These are phyloP conservation scores for Pichia sp. DNA, from an alignment of 1,139 yeast genomes.

Conservation along the genomic window DNA sequence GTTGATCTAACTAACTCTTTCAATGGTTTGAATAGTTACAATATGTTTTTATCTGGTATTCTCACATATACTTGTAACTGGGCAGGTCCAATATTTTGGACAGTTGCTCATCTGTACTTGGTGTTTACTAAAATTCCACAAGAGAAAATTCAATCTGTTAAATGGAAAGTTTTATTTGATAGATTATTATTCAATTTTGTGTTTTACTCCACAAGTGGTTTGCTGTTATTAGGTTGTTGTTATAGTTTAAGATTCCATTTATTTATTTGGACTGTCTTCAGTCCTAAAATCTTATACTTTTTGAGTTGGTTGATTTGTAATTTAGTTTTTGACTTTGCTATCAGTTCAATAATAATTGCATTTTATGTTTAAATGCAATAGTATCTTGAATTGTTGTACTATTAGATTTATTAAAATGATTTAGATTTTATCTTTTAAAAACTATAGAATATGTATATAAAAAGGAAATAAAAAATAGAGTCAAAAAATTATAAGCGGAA, in stretches of 20 bases:
- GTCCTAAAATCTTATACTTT: conserved; percentile 82
- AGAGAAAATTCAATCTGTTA: conserved; percentile 15
- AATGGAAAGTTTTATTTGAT: conserved; percentile 34
- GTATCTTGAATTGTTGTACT: not conserved
- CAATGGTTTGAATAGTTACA: conserved; percentile 72
- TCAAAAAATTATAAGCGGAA: conserved; percentile 7
- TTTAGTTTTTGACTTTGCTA: conserved; percentile 36
- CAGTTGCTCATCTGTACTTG: conserved; percentile 42
- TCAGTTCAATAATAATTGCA: conserved; percentile 19
- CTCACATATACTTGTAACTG: conserved; percentile 79
- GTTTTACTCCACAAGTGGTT: conserved; percentile 57
- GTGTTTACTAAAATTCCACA: conserved; percentile 15
- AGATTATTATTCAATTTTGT: conserved; percentile 36
- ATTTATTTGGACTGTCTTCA: conserved; percentile 95
- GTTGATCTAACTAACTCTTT: conserved; percentile 88
- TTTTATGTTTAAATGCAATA: conserved; percentile 15
- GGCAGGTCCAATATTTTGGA: conserved; percentile 83
- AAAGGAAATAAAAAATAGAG: not conserved
- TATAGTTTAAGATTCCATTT: conserved; percentile 71
- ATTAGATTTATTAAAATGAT: not conserved
- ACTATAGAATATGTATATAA: not conserved
- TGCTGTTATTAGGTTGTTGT: conserved; percentile 64
- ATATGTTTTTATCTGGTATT: conserved; percentile 66
- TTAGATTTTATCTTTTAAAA: not conserved
- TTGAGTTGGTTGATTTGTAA: conserved; percentile 67